Evolutionary conservation across 441 rosid genomes (phyloP).

Genomic region (Theobroma grandiflorum): DNA sequence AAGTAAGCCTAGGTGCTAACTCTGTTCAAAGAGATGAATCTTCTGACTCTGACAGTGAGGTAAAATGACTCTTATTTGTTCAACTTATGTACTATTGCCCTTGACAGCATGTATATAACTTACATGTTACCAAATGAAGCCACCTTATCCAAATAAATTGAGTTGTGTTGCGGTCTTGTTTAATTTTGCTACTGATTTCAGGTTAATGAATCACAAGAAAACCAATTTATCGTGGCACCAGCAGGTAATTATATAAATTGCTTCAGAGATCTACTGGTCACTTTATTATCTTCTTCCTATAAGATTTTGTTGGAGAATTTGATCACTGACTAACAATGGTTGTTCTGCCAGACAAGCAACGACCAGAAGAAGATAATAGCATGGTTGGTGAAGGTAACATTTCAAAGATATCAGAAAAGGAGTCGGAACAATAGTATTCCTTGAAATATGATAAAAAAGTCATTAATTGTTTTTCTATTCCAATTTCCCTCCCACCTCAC

Average conservation of each 20-base stretch:
- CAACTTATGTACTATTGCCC: background rate
- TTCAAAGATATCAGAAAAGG: background rate
- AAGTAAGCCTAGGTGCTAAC: slow-evolving; percentile 68
- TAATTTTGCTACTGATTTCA: slow-evolving; percentile 43
- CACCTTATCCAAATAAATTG: background rate
- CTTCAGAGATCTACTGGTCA: slow-evolving; percentile 15
- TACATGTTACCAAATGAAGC: slow-evolving; percentile 14
- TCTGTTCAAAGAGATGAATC: slow-evolving; percentile 59
- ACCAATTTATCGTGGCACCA: slow-evolving; percentile 62
- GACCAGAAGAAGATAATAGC: slow-evolving; percentile 54
- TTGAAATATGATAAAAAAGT: slow-evolving; percentile 1
- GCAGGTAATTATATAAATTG: slow-evolving; percentile 57
- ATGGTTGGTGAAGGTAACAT: slow-evolving; percentile 70
- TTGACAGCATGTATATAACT: background rate
- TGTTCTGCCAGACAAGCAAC: slow-evolving; percentile 61
- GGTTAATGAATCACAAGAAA: slow-evolving; percentile 69
- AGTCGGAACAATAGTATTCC: background rate
- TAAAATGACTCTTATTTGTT: slow-evolving; percentile 33
- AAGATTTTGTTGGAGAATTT: slow-evolving; percentile 14
- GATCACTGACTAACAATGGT: slow-evolving; percentile 29
- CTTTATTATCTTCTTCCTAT: slow-evolving; percentile 15
- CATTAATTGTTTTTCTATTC: background rate
- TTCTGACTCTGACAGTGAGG: slow-evolving; percentile 88
- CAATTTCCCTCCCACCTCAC: slow-evolving; percentile 9
- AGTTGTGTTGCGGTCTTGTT: background rate